Percentiles rank a stretch among this genome's conserved stretches.
These are phyloP conservation scores for Panicum hallii DNA, from an alignment of 202 grass and related monocot genomes.

Conservation along the genomic window DNA sequence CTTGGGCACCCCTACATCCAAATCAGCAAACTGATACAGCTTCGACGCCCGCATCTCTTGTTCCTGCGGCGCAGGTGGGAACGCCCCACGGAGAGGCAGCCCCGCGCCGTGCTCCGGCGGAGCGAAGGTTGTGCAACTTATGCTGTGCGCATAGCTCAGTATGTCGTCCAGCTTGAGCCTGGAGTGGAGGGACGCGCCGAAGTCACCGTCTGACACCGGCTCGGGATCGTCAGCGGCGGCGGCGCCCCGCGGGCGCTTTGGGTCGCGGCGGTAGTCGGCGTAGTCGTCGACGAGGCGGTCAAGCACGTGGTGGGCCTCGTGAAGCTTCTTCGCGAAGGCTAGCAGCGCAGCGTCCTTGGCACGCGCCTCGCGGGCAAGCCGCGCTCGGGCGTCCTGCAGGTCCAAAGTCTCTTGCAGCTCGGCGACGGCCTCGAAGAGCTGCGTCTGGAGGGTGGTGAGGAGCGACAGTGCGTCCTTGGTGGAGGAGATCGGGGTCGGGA, in stretches of 20 bases:
- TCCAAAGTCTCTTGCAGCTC: slow-evolving; percentile 93
- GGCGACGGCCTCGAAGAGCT: slow-evolving; percentile 86
- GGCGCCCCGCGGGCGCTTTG: slow-evolving; percentile 58
- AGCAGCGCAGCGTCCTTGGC: slow-evolving; percentile 73
- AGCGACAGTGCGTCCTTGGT: slow-evolving; percentile 72
- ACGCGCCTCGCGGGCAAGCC: slow-evolving; percentile 64
- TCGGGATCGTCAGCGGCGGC: slow-evolving; percentile 29
- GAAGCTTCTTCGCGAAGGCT: slow-evolving; percentile 85
- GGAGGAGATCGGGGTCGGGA: slow-evolving; percentile 48
- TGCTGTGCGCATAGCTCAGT: slow-evolving; percentile 77
- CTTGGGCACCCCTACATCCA: slow-evolving; percentile 86
- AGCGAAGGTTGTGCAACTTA: slow-evolving; percentile 96
- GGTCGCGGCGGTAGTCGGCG: slow-evolving; percentile 72
- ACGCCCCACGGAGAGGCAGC: slow-evolving; percentile 71
- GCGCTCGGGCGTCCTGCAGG: slow-evolving; percentile 71
- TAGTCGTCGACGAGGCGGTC: slow-evolving; percentile 96
- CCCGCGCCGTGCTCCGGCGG: slow-evolving; percentile 94
- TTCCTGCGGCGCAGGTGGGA: slow-evolving; percentile 90
- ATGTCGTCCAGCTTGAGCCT: slow-evolving; percentile 78
- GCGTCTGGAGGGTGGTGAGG: slow-evolving; percentile 83
- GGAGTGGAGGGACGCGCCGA: slow-evolving; percentile 67
- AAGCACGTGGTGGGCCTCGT: slow-evolving; percentile 90
- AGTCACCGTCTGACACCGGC: slow-evolving; percentile 42
- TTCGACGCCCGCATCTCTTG: slow-evolving; percentile 90
- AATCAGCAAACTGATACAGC: slow-evolving; percentile 77